Conservation (phyloP, 2,329 filamentous ascomycete genomes). For the Annulohypoxylon truncatum region DNA sequence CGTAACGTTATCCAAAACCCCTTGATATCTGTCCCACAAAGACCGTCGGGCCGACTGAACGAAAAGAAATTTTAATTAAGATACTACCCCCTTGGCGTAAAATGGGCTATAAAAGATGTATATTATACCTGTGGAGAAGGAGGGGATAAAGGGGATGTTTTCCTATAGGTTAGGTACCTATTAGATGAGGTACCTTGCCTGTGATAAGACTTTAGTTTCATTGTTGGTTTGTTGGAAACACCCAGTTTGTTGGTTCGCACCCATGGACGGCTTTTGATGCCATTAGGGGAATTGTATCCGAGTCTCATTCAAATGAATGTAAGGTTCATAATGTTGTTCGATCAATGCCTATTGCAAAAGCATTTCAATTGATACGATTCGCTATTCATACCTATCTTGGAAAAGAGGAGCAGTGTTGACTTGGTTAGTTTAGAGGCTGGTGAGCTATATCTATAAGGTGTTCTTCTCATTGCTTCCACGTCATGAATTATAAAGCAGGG, state of each 20-base stretch:
- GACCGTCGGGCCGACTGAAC: not conserved
- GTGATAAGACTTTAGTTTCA: no score
- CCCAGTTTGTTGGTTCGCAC: not conserved
- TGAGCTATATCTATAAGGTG: not conserved
- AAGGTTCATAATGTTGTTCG: not conserved
- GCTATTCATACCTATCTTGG: not conserved
- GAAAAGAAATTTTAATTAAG: not conserved
- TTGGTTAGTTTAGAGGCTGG: not conserved
- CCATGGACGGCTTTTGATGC: not conserved
- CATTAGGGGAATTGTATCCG: not conserved
- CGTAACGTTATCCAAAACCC: not conserved
- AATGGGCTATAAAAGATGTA: slow-evolving; percentile 2
- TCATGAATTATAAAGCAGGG: no score
- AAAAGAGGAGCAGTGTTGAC: no score
- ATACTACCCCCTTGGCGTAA: not conserved
- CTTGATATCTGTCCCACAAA: no score
- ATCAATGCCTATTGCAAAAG: not conserved
- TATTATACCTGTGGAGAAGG: slow-evolving; percentile 1
- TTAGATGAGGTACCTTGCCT: no score
- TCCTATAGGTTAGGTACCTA: not conserved
- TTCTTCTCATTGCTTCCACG: not conserved
- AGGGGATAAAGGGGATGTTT: not conserved
- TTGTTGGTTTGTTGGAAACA: not conserved
- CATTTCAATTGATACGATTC: not conserved
- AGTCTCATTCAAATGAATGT: no score